These are phyloP conservation scores for Plectosphaerella plurivora DNA, from an alignment of 2,329 filamentous ascomycete species.

Conservation along the genomic window DNA sequence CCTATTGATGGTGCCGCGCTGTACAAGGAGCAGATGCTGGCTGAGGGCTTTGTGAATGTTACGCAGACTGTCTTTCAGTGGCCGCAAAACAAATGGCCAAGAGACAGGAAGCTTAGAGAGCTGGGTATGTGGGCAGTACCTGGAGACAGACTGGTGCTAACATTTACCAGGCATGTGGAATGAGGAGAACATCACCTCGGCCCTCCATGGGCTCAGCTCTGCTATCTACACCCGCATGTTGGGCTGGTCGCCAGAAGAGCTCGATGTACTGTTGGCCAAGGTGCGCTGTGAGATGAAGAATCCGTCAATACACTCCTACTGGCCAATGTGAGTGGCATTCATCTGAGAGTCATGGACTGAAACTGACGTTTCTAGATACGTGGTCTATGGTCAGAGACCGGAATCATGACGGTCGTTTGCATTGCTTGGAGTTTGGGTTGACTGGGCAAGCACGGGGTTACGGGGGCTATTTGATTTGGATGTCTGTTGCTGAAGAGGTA, in stretches of 20 bases:
- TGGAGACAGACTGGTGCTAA: not conserved
- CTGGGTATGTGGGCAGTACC: conserved; percentile 21
- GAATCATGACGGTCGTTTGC: not conserved
- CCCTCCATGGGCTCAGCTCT: conserved; percentile 19
- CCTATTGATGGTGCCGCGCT: conserved; percentile 19
- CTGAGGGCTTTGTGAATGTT: conserved; percentile 47
- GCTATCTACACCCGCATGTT: conserved; percentile 20
- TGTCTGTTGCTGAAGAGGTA: too few species aligned
- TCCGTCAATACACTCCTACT: conserved; percentile 16
- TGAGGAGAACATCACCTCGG: conserved; percentile 13
- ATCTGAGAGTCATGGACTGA: not conserved
- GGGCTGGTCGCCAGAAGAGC: conserved; percentile 18
- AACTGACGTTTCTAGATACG: not conserved
- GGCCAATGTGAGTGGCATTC: conserved; percentile 4
- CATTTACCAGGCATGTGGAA: conserved; percentile 14
- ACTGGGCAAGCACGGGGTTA: too few species aligned
- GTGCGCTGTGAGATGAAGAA: conserved; percentile 19
- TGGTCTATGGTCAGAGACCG: conserved; percentile 10
- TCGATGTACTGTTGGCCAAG: conserved; percentile 16
- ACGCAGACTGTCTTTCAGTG: conserved; percentile 37
- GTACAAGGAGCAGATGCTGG: conserved; percentile 32
- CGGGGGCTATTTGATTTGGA: too few species aligned
- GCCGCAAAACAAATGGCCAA: conserved; percentile 42
- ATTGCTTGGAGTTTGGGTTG: too few species aligned
- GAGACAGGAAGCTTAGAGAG: conserved; percentile 41